Conservation (phyloP, 1,284 basidiomycete species). For the Ustilago crameri region DNA sequence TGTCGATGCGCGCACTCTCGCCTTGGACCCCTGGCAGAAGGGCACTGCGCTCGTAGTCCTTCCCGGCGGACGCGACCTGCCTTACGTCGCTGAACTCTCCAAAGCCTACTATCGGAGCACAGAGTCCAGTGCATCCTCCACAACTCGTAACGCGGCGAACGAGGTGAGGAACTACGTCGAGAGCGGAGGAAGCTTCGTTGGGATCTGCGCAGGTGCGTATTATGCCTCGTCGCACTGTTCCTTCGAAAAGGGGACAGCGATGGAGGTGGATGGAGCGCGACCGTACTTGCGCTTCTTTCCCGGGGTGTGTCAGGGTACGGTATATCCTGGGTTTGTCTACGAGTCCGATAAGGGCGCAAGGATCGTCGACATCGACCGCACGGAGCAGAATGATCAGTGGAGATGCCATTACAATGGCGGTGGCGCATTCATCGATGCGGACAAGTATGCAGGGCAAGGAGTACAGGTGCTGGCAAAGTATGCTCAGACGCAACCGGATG, state of each 20-base stretch:
- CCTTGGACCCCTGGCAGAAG: conserved; percentile 57
- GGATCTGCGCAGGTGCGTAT: conserved; percentile 76
- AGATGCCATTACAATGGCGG: conserved; percentile 73
- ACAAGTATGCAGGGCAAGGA: conserved; percentile 32
- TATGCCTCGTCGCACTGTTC: conserved; percentile 71
- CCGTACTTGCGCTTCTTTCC: conserved; percentile 74
- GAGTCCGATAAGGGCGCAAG: conserved; percentile 71
- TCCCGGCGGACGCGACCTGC: conserved; percentile 60
- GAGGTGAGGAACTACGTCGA: conserved; percentile 76
- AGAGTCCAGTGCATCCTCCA: conserved; percentile 6
- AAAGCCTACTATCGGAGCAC: conserved; percentile 17
- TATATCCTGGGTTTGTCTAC: conserved; percentile 74
- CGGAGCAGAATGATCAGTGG: conserved; percentile 12
- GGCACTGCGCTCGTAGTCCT: conserved; percentile 54
- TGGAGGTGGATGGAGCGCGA: conserved; percentile 72
- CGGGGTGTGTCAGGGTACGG: conserved; percentile 72
- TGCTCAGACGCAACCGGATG: conserved; percentile 52
- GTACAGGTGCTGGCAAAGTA: conserved; percentile 70
- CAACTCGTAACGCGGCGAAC: conserved; percentile 16
- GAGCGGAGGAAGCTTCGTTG: conserved; percentile 76
- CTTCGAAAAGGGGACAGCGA: conserved; percentile 71
- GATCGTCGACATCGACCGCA: conserved; percentile 65
- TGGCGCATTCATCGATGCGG: conserved; percentile 71
- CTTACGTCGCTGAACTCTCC: conserved; percentile 51
- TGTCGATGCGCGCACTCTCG: conserved; percentile 46